Conservation (phyloP, 2,329 filamentous ascomycete genomes). For the Mollisia scopiformis region DNA sequence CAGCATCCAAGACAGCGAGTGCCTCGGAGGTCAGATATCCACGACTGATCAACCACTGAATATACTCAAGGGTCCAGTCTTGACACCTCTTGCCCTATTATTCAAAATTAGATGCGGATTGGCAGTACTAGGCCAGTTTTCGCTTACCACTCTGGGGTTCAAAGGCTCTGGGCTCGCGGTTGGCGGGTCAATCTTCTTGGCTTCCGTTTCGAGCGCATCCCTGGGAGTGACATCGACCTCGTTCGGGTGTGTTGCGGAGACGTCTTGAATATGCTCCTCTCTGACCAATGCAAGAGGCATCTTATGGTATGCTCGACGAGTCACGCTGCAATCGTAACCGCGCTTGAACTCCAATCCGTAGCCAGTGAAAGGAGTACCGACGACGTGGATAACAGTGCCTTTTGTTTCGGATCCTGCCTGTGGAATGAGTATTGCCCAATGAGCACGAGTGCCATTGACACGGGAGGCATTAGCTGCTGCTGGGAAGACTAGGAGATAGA, state of each 20-base stretch:
- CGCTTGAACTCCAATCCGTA: conserved; percentile 2
- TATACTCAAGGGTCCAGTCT: conserved; percentile 3
- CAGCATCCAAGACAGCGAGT: not conserved
- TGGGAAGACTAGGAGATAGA: conserved; percentile 8
- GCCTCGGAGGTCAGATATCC: not conserved
- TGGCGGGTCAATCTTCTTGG: not conserved
- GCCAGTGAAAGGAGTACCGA: conserved; percentile 5
- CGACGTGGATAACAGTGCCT: conserved; percentile 3
- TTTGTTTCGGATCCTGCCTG: not conserved
- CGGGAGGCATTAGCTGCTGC: not conserved
- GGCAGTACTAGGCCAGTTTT: no score
- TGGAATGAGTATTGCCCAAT: conserved; percentile 12
- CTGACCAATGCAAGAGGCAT: no score
- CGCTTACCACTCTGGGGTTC: not conserved
- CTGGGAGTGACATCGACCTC: conserved; percentile 1
- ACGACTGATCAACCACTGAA: not conserved
- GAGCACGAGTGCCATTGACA: conserved; percentile 8
- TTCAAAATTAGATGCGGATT: no score
- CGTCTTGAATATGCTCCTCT: no score
- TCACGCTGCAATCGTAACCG: not conserved
- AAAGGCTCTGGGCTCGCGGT: not conserved
- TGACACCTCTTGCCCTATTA: conserved; percentile 4
- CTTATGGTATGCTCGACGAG: no score
- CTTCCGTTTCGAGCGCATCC: conserved; percentile 1
- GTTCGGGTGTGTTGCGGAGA: no score